Evolutionary conservation across 176 grass and related monocot species (phyloP).

Genomic region (Oryza meridionalis): DNA sequence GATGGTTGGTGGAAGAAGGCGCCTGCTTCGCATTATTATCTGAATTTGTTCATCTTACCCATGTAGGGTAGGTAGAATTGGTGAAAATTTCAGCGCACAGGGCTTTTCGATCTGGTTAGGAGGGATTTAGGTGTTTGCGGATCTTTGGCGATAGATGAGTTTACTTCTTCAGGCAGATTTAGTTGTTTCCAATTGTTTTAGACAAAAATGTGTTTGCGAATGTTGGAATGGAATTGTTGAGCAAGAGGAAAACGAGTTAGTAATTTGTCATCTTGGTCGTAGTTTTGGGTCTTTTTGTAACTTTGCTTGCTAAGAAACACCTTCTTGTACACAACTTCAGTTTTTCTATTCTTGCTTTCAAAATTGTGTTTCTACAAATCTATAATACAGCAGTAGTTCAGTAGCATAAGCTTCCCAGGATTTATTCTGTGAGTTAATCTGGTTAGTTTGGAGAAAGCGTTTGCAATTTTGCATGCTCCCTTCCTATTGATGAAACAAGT

Average conservation of each 20-base stretch:
- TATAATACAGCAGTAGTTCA: not conserved
- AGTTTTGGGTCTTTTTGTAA: not conserved
- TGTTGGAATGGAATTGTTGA: not conserved
- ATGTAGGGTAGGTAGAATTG: not conserved
- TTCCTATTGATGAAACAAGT: not conserved
- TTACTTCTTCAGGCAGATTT: not conserved
- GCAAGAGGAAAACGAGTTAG: not conserved
- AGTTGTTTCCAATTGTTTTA: not conserved
- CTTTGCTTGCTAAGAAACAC: not conserved
- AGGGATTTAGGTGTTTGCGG: not conserved
- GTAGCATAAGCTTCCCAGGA: not conserved
- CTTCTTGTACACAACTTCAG: not conserved
- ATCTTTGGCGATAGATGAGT: not conserved
- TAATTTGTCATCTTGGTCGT: not conserved
- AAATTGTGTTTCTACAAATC: not conserved
- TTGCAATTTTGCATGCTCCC: not conserved
- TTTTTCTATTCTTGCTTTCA: not conserved
- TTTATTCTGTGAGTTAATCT: not conserved
- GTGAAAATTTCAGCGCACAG: not conserved
- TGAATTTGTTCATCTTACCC: not conserved
- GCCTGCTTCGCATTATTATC: not conserved
- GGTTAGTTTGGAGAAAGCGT: not conserved
- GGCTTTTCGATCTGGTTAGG: not conserved
- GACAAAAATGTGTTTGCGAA: not conserved
- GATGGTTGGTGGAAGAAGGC: not conserved